Conservation (phyloP, 2,329 filamentous ascomycete genomes). For the Trichoderma afroharzianum region DNA sequence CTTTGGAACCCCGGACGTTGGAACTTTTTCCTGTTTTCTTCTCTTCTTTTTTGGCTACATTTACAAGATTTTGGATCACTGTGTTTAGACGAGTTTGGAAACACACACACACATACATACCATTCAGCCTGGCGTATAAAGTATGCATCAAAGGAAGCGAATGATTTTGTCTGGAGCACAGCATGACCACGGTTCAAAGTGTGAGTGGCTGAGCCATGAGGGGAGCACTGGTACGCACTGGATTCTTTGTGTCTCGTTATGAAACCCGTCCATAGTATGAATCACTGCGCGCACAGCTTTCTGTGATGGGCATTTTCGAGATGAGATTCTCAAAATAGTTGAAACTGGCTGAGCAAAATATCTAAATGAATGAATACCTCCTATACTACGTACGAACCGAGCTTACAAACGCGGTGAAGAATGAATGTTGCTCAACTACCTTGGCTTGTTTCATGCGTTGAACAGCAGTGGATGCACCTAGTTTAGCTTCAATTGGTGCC, state of each 20-base stretch:
- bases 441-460: not conserved
- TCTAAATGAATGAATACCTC: not conserved
- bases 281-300: not conserved
- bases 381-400: not conserved
- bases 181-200: not conserved
- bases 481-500: not conserved
- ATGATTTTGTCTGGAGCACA: not conserved
- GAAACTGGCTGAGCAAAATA: not conserved
- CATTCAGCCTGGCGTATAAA: conserved; percentile 6
- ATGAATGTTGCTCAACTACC: not conserved
- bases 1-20: not conserved
- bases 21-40: not conserved
- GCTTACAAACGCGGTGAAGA: not conserved
- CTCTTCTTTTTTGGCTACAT: conserved; percentile 1
- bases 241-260: not conserved
- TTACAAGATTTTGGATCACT: not conserved
- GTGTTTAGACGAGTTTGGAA: conserved; percentile 12
- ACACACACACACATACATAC: not conserved
- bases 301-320: not conserved
- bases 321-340: not conserved
- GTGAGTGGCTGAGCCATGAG: not conserved
- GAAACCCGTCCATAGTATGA: not conserved
- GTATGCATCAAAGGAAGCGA: not conserved
- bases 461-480: not conserved
- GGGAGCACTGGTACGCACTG: not conserved